Percentiles rank a stretch among this genome's conserved stretches.
phyloP scores from a whole-genome alignment of 2,329 filamentous ascomycete genomes.

The Fusarium sp. region DNA sequence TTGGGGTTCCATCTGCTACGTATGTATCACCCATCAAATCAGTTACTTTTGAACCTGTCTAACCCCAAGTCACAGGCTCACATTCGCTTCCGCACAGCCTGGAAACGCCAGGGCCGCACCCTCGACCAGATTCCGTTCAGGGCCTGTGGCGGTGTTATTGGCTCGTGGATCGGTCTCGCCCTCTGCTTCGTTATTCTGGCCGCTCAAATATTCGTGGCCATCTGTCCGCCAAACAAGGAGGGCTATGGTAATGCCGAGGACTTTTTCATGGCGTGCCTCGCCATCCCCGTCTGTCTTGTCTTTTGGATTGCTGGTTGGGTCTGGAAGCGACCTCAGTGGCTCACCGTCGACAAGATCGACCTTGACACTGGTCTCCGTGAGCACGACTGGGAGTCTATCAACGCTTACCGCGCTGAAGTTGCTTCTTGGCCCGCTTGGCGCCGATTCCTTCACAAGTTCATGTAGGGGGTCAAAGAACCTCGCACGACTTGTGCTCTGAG shows the following conservation, averaged over 20 bases:
- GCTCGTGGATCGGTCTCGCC: conserved; percentile 70
- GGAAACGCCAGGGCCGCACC: conserved; percentile 66
- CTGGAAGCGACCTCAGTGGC: conserved; percentile 73
- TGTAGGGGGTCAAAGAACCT: not conserved
- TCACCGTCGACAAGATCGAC: conserved; percentile 69
- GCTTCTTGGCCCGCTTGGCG: conserved; percentile 62
- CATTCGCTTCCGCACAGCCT: conserved; percentile 74
- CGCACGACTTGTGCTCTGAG: not conserved
- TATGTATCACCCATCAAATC: not conserved
- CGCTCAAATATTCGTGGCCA: conserved; percentile 63
- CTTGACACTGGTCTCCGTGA: conserved; percentile 73
- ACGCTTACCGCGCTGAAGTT: conserved; percentile 61
- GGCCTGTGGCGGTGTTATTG: conserved; percentile 67
- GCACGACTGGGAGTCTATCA: conserved; percentile 71
- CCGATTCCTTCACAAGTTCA: conserved; percentile 37
- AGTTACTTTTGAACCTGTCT: accelerated
- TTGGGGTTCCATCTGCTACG: conserved; percentile 71
- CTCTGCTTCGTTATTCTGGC: conserved; percentile 65
- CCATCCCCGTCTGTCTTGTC: conserved; percentile 61
- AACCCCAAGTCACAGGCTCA: conserved; percentile 50
- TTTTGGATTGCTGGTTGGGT: conserved; percentile 68
- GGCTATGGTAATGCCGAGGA: conserved; percentile 55
- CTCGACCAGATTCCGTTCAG: conserved; percentile 74
- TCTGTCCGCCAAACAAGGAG: conserved; percentile 51
- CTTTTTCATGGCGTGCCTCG: conserved; percentile 67